These are phyloP conservation scores for Lasiodiplodia hormozganensis DNA, from an alignment of 2,329 filamentous ascomycete genomes.

Conservation along the genomic window DNA sequence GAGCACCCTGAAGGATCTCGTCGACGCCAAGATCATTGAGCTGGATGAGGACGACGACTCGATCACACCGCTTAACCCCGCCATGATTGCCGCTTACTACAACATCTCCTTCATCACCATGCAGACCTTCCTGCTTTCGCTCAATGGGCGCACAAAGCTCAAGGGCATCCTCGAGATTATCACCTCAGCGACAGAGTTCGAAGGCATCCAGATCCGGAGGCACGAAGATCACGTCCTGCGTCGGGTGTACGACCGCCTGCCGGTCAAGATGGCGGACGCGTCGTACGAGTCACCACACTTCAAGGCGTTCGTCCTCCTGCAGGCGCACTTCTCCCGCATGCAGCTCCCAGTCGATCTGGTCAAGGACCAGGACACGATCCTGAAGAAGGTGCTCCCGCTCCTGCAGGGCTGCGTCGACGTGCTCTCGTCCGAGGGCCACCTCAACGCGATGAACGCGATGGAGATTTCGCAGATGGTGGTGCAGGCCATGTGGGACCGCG, in stretches of 20 bases:
- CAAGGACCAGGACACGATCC: conserved; percentile 90
- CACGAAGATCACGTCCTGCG: conserved; percentile 89
- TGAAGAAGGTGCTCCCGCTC: conserved; percentile 84
- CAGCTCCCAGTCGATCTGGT: conserved; percentile 93
- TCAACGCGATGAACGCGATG: conserved; percentile 99
- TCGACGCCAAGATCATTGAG: conserved; percentile 94
- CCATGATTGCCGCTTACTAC: conserved; percentile 99
- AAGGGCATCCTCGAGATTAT: conserved; percentile 98
- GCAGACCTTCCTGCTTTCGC: conserved; percentile 95
- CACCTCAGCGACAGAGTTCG: conserved; percentile 95
- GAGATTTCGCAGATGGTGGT: conserved; percentile 99
- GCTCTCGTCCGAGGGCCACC: conserved; percentile 90
- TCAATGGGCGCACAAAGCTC: conserved; percentile 87
- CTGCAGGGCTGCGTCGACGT: conserved; percentile 94
- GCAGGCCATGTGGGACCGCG: conserved; percentile 98
- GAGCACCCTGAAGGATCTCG: conserved; percentile 85
- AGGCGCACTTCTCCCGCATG: conserved; percentile 98
- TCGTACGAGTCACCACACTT: conserved; percentile 95
- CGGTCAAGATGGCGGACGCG: conserved; percentile 90
- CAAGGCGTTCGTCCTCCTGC: conserved; percentile 95
- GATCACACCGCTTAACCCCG: conserved; percentile 88
- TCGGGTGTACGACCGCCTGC: conserved; percentile 91
- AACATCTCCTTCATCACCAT: conserved; percentile 99
- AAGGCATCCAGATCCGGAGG: conserved; percentile 89
- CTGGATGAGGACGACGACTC: conserved; percentile 88